Evolutionary conservation across 805 yeast genomes (phyloP).

Genomic region (Maudiozyma saulgeensis): DNA sequence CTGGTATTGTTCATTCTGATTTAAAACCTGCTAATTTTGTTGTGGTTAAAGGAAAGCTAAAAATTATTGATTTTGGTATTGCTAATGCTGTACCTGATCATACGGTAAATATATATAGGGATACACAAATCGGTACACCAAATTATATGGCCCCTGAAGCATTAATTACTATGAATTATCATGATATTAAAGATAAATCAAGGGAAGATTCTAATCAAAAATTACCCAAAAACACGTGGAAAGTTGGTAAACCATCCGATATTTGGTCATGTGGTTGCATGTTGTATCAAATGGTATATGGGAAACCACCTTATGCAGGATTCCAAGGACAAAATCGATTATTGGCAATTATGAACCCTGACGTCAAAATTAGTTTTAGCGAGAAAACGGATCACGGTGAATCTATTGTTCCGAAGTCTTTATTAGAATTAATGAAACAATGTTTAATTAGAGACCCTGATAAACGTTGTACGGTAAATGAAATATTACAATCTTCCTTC

Average conservation of each 20-base stretch:
- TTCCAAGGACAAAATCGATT: slow-evolving; percentile 69
- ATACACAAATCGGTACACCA: slow-evolving; percentile 89
- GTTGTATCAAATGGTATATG: slow-evolving; percentile 89
- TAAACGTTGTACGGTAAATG: slow-evolving; percentile 53
- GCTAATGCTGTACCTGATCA: slow-evolving; percentile 92
- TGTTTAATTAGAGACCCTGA: slow-evolving; percentile 67
- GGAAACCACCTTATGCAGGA: slow-evolving; percentile 80
- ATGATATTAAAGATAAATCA: slow-evolving; percentile 14
- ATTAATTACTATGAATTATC: slow-evolving; percentile 45
- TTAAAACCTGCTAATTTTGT: slow-evolving; percentile 65
- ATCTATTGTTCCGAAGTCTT: slow-evolving; percentile 47
- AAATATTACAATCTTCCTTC: slow-evolving; percentile 54
- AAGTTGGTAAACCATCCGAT: slow-evolving; percentile 90
- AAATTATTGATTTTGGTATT: slow-evolving; percentile 90
- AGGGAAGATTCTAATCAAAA: slow-evolving; percentile 7
- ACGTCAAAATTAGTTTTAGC: slow-evolving; percentile 52
- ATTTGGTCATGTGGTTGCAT: slow-evolving; percentile 98
- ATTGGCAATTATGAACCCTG: slow-evolving; percentile 79
- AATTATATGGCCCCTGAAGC: slow-evolving; percentile 98
- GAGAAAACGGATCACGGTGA: slow-evolving; percentile 42
- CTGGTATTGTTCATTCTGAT: slow-evolving; percentile 80
- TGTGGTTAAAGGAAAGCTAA: slow-evolving; percentile 73
- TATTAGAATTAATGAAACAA: slow-evolving; percentile 58
- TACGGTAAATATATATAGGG: slow-evolving; percentile 82
- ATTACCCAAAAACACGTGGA: slow-evolving; percentile 35